phyloP scores from a whole-genome alignment of 1,139 yeast genomes.

The Lipomyces yarrowii region DNA sequence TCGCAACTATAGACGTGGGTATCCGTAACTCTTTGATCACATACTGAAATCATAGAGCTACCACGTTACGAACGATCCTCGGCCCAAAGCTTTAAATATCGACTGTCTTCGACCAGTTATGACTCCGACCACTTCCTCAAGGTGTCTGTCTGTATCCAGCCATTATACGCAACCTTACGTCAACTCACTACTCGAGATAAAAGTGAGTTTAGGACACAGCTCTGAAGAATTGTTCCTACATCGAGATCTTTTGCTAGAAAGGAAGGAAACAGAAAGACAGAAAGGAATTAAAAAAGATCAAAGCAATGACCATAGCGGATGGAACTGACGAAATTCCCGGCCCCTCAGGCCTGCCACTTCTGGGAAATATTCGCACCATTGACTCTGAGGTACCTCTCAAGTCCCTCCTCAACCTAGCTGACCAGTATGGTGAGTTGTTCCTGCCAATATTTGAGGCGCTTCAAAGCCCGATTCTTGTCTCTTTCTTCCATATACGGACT shows the following conservation, averaged over 20 bases:
- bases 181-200: no score
- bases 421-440: slow-evolving; percentile 6
- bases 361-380: neutral
- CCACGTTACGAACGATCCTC: no score
- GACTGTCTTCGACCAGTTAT: neutral
- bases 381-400: slow-evolving; percentile 4
- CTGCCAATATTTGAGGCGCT: slow-evolving; percentile 1
- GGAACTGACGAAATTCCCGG: slow-evolving; percentile 6
- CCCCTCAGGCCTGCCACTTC: slow-evolving; percentile 1
- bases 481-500: neutral
- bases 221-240: slow-evolving; percentile 1
- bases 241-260: slow-evolving; percentile 1
- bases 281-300: neutral
- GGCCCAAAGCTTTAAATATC: neutral
- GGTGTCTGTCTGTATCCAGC: slow-evolving; percentile 4
- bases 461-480: neutral
- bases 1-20: slow-evolving; percentile 2
- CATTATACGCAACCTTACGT: no score
- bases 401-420: slow-evolving; percentile 4
- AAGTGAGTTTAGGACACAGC: no score
- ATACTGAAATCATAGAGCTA: neutral
- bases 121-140: slow-evolving; percentile 3
- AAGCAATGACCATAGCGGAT: slow-evolving; percentile 1
- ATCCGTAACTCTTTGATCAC: slow-evolving; percentile 4
- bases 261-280: neutral